Percentiles rank a stretch among this genome's conserved stretches.
phyloP scores from a whole-genome alignment of 2,329 filamentous ascomycete genomes.

The Fusarium incarnatum region DNA sequence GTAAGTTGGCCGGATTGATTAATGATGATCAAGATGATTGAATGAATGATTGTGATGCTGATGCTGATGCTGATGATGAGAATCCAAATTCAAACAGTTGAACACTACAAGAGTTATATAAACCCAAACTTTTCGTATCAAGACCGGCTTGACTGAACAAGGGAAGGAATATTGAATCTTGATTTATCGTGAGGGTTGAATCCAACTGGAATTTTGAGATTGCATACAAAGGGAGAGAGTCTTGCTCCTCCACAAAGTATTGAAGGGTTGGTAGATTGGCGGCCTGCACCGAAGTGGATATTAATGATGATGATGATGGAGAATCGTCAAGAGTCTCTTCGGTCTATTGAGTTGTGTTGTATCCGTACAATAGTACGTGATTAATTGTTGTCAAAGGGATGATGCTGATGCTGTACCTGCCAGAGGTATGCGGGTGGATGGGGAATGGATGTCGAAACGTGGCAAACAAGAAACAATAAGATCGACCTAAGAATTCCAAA shows the following conservation, averaged over 20 bases:
- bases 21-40: conserved; percentile 15
- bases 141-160: conserved; percentile 43
- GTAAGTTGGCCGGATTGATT: conserved; percentile 7
- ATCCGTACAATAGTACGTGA: conserved; percentile 10
- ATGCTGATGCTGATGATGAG: neutral
- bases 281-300: conserved; percentile 39
- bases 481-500: conserved; percentile 37
- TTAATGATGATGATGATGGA: conserved; percentile 13
- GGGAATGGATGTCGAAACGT: conserved; percentile 32
- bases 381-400: conserved; percentile 36
- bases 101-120: conserved; percentile 35
- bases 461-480: conserved; percentile 33
- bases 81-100: conserved; percentile 3
- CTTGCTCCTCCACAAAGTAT: conserved; percentile 39
- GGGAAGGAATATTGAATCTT: conserved; percentile 41
- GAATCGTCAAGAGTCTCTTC: conserved; percentile 37
- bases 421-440: conserved; percentile 37
- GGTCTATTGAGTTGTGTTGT: neutral
- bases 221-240: conserved; percentile 44
- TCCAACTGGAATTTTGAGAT: conserved; percentile 41
- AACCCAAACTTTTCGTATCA: conserved; percentile 32
- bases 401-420: conserved; percentile 33
- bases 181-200: conserved; percentile 31
- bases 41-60: conserved; percentile 4
- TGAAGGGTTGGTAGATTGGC: conserved; percentile 29